Conservation (phyloP, 2,329 filamentous ascomycete genomes). For the Botrytis byssoidea region DNA sequence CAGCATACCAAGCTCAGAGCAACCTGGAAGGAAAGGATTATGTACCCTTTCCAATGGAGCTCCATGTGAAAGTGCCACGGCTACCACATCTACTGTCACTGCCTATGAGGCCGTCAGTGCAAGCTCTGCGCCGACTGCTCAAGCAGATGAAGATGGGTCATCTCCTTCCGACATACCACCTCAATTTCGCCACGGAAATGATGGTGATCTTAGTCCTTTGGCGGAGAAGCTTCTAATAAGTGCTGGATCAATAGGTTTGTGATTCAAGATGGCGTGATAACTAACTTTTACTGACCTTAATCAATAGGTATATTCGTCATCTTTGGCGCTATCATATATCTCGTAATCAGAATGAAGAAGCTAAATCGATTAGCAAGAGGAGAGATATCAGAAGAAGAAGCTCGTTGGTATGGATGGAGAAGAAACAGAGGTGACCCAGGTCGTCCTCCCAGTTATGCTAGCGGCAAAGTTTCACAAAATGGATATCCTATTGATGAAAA, state of each 20-base stretch:
- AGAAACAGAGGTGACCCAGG: slow-evolving; percentile 25
- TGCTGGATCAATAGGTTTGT: slow-evolving; percentile 35
- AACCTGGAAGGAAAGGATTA: slow-evolving; percentile 12
- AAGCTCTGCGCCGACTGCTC: slow-evolving; percentile 5
- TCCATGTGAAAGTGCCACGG: background rate
- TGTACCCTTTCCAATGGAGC: slow-evolving; percentile 11
- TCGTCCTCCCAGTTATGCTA: slow-evolving; percentile 15
- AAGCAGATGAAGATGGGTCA: slow-evolving; percentile 8
- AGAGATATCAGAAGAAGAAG: slow-evolving; percentile 28
- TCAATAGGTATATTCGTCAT: slow-evolving; percentile 36
- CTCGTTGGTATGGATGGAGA: slow-evolving; percentile 34
- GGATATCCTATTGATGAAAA: slow-evolving; percentile 17
- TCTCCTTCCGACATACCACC: background rate
- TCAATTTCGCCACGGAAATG: background rate
- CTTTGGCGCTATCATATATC: slow-evolving; percentile 30
- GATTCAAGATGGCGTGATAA: background rate
- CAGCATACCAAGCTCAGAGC: slow-evolving; percentile 8
- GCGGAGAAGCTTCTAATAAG: slow-evolving; percentile 36
- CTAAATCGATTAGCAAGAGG: slow-evolving; percentile 29
- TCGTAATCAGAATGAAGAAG: slow-evolving; percentile 32
- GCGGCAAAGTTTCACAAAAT: slow-evolving; percentile 2
- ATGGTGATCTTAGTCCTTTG: slow-evolving; percentile 27
- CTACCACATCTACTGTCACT: slow-evolving; percentile 5
- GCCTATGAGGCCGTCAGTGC: background rate
- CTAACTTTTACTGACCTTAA: background rate